Conservation (phyloP, 495 filamentous ascomycete genomes). For the Hypoxylon subgilvum region DNA sequence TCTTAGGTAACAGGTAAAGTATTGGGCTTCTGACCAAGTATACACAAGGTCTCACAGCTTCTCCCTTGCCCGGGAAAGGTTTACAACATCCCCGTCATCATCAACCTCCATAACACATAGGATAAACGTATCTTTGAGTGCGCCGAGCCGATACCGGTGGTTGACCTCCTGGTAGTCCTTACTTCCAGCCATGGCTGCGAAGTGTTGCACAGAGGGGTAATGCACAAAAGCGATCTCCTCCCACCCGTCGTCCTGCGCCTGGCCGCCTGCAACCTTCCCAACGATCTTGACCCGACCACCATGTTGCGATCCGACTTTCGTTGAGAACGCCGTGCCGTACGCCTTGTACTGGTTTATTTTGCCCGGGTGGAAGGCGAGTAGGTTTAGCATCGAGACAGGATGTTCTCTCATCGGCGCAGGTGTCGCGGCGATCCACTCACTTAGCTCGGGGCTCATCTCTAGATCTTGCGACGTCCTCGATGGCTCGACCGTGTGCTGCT, state of each 20-base stretch:
- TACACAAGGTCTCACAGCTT: conserved; percentile 12
- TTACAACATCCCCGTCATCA: conserved; percentile 28
- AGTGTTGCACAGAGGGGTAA: conserved; percentile 68
- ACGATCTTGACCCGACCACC: conserved; percentile 69
- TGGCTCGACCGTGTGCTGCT: conserved; percentile 46
- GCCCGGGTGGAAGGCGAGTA: conserved; percentile 64
- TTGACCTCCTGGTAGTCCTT: conserved; percentile 71
- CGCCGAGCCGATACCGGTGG: conserved; percentile 58
- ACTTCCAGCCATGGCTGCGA: conserved; percentile 67
- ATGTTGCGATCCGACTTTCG: conserved; percentile 56
- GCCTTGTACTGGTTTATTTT: conserved; percentile 61
- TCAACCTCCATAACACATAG: conserved; percentile 64
- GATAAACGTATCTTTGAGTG: conserved; percentile 68
- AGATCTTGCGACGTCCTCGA: conserved; percentile 57
- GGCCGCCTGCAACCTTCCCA: conserved; percentile 53
- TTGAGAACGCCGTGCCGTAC: conserved; percentile 65
- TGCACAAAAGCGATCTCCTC: conserved; percentile 66
- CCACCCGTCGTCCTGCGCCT: conserved; percentile 42
- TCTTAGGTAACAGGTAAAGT: not conserved
- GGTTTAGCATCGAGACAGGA: conserved; percentile 71
- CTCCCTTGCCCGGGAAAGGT: not conserved
- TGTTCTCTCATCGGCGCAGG: conserved; percentile 39
- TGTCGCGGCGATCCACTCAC: conserved; percentile 53
- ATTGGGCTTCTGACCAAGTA: not conserved
- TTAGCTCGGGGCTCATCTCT: conserved; percentile 59